Percentiles rank a stretch among this genome's conserved stretches.
phyloP scores from a whole-genome alignment of 1,284 basidiomycete species.

The Moesziomyces antarcticus region DNA sequence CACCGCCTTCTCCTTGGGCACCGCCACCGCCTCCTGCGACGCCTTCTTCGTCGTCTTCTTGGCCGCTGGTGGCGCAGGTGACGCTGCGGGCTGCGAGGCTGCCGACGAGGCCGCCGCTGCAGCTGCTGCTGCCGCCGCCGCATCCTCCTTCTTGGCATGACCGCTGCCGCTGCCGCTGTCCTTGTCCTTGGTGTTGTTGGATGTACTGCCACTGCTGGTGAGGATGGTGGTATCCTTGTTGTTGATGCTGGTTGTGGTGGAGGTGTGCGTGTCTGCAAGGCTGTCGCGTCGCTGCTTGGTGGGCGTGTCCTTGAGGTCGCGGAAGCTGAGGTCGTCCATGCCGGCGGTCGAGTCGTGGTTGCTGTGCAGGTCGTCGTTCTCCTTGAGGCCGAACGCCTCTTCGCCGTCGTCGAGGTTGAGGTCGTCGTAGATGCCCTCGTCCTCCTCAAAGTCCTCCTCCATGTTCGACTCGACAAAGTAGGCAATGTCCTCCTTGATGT shows the following conservation, averaged over 20 bases:
- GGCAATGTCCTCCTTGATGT: constrained; percentile 91
- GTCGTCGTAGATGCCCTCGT: constrained; percentile 97
- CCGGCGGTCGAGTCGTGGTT: constrained; percentile 71
- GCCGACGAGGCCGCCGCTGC: constrained; percentile 15
- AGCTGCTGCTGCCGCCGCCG: background rate
- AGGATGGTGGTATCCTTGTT: constrained; percentile 71
- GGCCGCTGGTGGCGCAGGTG: constrained; percentile 20
- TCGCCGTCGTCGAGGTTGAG: constrained; percentile 95
- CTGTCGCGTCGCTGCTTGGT: constrained; percentile 42
- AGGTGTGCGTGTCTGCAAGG: constrained; percentile 25
- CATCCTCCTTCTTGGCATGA: constrained; percentile 45
- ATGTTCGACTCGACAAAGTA: constrained; percentile 98
- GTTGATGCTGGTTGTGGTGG: constrained; percentile 76
- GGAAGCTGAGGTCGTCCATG: constrained; percentile 66
- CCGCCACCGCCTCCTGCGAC: constrained; percentile 42
- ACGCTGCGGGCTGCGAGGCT: constrained; percentile 11
- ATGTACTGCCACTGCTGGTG: constrained; percentile 69
- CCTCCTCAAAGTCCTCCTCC: constrained; percentile 97
- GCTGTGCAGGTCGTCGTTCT: constrained; percentile 75
- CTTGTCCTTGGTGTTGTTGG: constrained; percentile 69
- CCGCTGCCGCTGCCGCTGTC: background rate
- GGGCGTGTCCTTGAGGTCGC: constrained; percentile 40
- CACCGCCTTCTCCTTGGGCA: constrained; percentile 74
- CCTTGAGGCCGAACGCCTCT: constrained; percentile 70
- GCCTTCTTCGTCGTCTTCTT: constrained; percentile 54